Evolutionary conservation across 164 flowering plant species (phyloP).

Genomic region (Santalum album): DNA sequence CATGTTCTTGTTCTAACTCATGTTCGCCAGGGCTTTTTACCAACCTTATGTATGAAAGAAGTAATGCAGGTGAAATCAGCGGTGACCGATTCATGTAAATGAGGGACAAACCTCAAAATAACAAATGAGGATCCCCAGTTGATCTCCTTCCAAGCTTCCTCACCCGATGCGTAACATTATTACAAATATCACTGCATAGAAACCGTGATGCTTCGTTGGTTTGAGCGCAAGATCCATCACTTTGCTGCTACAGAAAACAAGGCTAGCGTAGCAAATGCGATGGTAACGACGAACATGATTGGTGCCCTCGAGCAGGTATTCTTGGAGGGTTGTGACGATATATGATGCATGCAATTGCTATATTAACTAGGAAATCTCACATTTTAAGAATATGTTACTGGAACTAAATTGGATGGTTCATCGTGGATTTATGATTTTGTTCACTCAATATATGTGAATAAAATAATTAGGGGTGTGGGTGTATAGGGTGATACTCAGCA

Average conservation of each 20-base stretch:
- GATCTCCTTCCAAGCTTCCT: not conserved
- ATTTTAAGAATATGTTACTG: slow-evolving; percentile 10
- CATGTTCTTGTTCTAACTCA: not conserved
- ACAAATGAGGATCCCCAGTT: not conserved
- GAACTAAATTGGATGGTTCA: slow-evolving; percentile 4
- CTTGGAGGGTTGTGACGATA: not conserved
- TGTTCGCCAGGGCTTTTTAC: slow-evolving; percentile 9
- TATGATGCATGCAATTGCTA: not conserved
- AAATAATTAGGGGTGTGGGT: slow-evolving; percentile 12
- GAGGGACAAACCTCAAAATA: slow-evolving; percentile 3
- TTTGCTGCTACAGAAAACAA: too few species aligned
- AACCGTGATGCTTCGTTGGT: too few species aligned
- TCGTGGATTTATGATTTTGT: slow-evolving; percentile 10
- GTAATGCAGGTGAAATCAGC: slow-evolving; percentile 44
- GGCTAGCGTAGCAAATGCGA: too few species aligned
- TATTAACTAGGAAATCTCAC: not conserved
- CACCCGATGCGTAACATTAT: not conserved
- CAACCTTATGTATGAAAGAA: slow-evolving; percentile 23
- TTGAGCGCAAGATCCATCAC: too few species aligned
- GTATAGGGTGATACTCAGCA: slow-evolving; percentile 18
- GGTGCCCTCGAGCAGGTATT: slow-evolving; percentile 2
- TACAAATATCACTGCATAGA: not conserved
- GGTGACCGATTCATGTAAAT: slow-evolving; percentile 24
- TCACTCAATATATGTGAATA: slow-evolving; percentile 15
- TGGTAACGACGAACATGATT: not conserved